Evolutionary conservation across 208 protist genomes (phyloP), one percentile per base, ranked within the genome.

Genomic region (Leishmania major): DNA sequence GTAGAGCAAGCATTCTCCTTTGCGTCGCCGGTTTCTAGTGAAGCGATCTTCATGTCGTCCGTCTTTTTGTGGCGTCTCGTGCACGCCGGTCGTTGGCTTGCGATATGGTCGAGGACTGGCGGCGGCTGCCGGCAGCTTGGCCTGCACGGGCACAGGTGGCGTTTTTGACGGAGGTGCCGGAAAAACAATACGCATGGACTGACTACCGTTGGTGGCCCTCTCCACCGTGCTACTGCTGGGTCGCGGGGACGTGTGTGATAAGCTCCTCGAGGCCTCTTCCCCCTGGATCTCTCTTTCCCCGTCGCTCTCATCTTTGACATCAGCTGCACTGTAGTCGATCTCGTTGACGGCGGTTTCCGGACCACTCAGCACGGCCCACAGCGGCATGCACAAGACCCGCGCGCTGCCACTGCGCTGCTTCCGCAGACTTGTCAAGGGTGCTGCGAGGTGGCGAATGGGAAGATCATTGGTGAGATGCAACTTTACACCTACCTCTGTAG

Each of bases 401-500:
- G 81, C 67, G 31, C 75, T 75, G 19, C 88, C 86, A 4, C 83
- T 80, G 31, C 86, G 88, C 62, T 89, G 88, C 79, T 91, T 91
- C 5, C 86, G 85, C 31, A 91, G 86, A 37, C 81, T 87, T 2
- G 88, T 88, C 76, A 91, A 79, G 0, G 88, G 88, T 19, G 84
- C 83, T 3, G 86, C 89, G 0, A 87, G 31, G 70, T 91, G 85
- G 3, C 84, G 84, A 60, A 91, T 89, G 2, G 80, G 79, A 3
- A 89, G 82, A 19, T 86, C 79, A 45, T 87, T 89, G 43, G 88
- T 80, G 11, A 89, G 79, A n/a, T 81, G 80, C 66, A 91, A 35
- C 47, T 86, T 77, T n/a, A 91, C 77, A 35, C 73, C 72, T n/a
- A 91, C 86, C 13, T 77, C 79, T 4, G 82, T 84, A 0, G 88